Base-by-base conservation (phyloP, 768 basidiomycete species). In the Termitomyces sp. region DNA sequence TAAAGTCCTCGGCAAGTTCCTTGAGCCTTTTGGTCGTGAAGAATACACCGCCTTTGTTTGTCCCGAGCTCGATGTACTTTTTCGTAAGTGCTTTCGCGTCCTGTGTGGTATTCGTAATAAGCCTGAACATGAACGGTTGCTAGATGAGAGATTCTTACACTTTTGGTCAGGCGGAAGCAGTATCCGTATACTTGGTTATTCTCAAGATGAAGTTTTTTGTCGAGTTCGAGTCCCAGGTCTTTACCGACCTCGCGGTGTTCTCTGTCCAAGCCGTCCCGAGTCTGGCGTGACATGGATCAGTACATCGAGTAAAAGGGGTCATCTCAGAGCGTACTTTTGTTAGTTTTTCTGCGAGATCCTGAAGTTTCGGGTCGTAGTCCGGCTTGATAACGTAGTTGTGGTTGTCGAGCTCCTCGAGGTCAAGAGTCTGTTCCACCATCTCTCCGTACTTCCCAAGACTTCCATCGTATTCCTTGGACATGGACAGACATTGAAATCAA, bases 381-480 rank as follows among this genome's bases (percentile, higher is more conserved):
- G 96, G 87, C 66, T 92, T 93, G 67, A 99, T 95, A 18, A 94
- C 87, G 66, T 89, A 94, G 64, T 89, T 90, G 71, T 98, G 93
- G 14, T 82, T 81, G 32, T 91, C 87, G 6, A 97, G 81, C 57
- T 95, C 86, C 22, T 87, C 85, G 18, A 98, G 83, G 66, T 99
- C 97, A 43, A 99, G 83, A 0, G 97, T 98, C 60, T 92, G 87
- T 69, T 98, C 94, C 2, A 98, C 95, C 91, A 98, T 95, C 60
- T 95, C 91, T 3, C 82, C 79, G 65, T 95, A 96, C 67, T 92
- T 92, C 13, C 77, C 78, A 5, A 98, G 82, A 51, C 76, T 85
- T 0, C 69, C 71, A 18, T 82, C 73, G 61, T 84, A 81, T 62
- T 86, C 79, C 93, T 95, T 84, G 82, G 82, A 68, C 79, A 5